phyloP scores from a whole-genome alignment of 768 basidiomycete genomes.

The Filobasidium floriforme region DNA sequence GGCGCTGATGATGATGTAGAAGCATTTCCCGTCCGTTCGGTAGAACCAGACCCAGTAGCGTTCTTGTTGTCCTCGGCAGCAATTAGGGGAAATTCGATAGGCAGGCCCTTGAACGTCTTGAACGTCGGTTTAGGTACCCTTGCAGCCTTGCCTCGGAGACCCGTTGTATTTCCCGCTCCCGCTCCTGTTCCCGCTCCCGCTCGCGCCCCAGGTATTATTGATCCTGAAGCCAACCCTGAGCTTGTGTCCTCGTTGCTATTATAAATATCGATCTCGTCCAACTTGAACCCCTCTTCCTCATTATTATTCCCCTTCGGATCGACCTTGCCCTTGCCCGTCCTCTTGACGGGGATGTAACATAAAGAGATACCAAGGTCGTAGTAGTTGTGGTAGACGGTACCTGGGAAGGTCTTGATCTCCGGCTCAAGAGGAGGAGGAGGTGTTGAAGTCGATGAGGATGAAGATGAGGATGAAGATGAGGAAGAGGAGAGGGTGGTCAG shows the following conservation, averaged over 20 bases:
- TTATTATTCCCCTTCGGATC: constrained; percentile 39
- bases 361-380: constrained; percentile 70
- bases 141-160: too few species aligned
- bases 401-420: constrained; percentile 69
- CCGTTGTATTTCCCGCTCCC: constrained; percentile 8
- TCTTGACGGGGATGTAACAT: constrained; percentile 61
- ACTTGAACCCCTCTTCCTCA: constrained; percentile 47
- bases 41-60: too few species aligned
- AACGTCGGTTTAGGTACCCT: constrained; percentile 45
- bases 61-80: too few species aligned
- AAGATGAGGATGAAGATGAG: too few species aligned
- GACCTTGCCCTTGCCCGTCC: constrained; percentile 52
- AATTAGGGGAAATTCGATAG: constrained; percentile 44
- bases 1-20: not conserved
- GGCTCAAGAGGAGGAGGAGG: constrained; percentile 48
- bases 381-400: constrained; percentile 83
- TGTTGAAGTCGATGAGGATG: too few species aligned
- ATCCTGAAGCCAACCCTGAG: too few species aligned
- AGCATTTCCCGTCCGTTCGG: too few species aligned
- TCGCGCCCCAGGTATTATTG: too few species aligned
- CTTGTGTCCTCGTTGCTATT: constrained; percentile 47
- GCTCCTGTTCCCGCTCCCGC: constrained; percentile 25
- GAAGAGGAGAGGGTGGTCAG: not conserved
- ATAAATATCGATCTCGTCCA: constrained; percentile 78
- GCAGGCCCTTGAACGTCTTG: constrained; percentile 55